Evolutionary conservation across 225 moss, liverwort and hornwort genomes (phyloP), one percentile per base, ranked within the genome.

Genomic region (Sphagnum contortum): DNA sequence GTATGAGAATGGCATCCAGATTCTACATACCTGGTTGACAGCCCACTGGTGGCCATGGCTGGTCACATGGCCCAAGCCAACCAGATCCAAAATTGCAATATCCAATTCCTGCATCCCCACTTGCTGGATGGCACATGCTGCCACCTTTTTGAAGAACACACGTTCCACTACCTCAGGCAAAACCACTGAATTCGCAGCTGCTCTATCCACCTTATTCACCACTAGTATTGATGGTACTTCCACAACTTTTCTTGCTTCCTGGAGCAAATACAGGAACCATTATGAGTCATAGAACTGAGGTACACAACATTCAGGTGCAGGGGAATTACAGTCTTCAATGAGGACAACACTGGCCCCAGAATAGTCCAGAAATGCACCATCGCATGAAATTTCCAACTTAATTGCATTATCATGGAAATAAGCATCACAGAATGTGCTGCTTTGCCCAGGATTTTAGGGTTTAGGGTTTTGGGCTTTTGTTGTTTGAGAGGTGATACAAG

Each of bases 201-300:
- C 92, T 74, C 66, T 87, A 66, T 96, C 95, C 50, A 96, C 90
- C 77, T 96, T 92, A 71, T 96, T 96, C 47, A 96, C 80, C 57
- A 88, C 88, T 58, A 96, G 61, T 44, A 92, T 70, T 52, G 88
- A 79, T 49, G 95, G 88, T 48, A 76, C 72, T 64, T 72, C 69
- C 57, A 55, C 67, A 69, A 55, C 69, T 61, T 77, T 66, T 45
- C 55, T 48, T 59, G 49, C 2, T 55, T 66, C 46, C 81, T 76
- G 67, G 70, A 71, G 52, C 65, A 66, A 29, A 29, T 1, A 29
- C 29, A 29, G 29, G 29, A 29, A 29, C 1, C 29, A 29, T 29
- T 29, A 29, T 29, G 29, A 29, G 29, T 29, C 29, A 29, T 29
- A 29, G 29, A 29, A 29, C 29, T 29, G 29, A 29, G 29, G 29